Base-by-base conservation (phyloP, 345 rosid species). In the Brassica juncea region DNA sequence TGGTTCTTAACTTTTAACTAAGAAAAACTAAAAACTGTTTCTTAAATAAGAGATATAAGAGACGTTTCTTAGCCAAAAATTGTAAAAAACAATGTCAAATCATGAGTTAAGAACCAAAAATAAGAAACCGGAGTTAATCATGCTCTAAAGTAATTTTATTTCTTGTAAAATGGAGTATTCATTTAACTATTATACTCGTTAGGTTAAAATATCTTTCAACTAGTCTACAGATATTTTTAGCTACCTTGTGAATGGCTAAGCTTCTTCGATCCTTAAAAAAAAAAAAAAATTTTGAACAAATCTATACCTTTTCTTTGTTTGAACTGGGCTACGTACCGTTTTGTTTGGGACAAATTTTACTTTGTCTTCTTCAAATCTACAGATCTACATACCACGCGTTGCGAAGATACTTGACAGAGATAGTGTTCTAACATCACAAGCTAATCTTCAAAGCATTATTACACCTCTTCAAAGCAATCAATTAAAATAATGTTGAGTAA, bases 231-330 rank as follows among this genome's bases (percentile, higher is more conserved):
- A 69, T 32, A 47, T 77, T 70, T 44, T 49, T 8, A 77, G 64
- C 75, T 70, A 77, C 75, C 80, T n/a, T 77, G 12, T 60, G 80
- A 77, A 62, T 62, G 80, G 75, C 19, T 62, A 47, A 59, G 31
- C 10, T 19, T 42, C 28, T 75, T 67, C 44, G 6, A 23, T 65
- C 14, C 10, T 6, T 19, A 0, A 19, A 19, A 19, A 19, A 19
- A 19, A 19, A 19, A 19, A 19, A 19, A 0, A 3, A 1, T 25
- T 4, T 16, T 28, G n/a, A 28, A 52, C 57, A 49, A 70, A 19
- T 21, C 2, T 58, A 35, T 6, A 32, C 6, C 7, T 32, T 32
- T 32, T 32, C 7, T 32, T 5, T 32, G 5, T 32, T 32, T 32
- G 7, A 32, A 32, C 35, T 32, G 35, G 35, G 30, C 30, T 28